A percentile compares a stretch with the other conserved stretches of the same genome.
phyloP scores from a whole-genome alignment of 2,329 filamentous ascomycete genomes.

The Penicillium sp. region DNA sequence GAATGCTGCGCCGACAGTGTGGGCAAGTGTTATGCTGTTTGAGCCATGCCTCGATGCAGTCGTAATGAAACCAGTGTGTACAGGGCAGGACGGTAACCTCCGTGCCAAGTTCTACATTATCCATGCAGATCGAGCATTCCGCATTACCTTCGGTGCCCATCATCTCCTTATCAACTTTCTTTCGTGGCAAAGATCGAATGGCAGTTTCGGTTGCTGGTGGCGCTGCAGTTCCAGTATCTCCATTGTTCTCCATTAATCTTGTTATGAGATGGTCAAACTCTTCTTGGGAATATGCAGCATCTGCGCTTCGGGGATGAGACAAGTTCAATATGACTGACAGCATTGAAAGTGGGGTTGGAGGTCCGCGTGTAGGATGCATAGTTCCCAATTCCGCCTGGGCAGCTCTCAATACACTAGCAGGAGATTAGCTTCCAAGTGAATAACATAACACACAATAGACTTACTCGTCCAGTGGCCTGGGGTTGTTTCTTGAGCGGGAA shows the following conservation, averaged over 20 bases:
- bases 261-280: slow-evolving; percentile 86
- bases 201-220: slow-evolving; percentile 76
- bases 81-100: slow-evolving; percentile 80
- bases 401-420: slow-evolving; percentile 29
- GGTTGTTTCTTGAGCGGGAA: slow-evolving; percentile 49
- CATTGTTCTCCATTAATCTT: slow-evolving; percentile 80
- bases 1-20: slow-evolving; percentile 48
- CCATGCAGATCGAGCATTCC: slow-evolving; percentile 95
- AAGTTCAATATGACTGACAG: slow-evolving; percentile 44
- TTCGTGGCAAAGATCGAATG: slow-evolving; percentile 72
- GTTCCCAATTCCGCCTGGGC: slow-evolving; percentile 26
- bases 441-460: slow-evolving; percentile 23
- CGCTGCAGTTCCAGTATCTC: slow-evolving; percentile 68
- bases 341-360: slow-evolving; percentile 48
- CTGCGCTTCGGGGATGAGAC: slow-evolving; percentile 57
- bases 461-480: slow-evolving; percentile 53
- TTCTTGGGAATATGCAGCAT: slow-evolving; percentile 88
- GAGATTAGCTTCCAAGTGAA: slow-evolving; percentile 6
- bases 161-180: slow-evolving; percentile 69
- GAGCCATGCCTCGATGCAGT: slow-evolving; percentile 81
- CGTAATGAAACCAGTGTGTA: slow-evolving; percentile 88
- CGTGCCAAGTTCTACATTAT: slow-evolving; percentile 71
- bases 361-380: slow-evolving; percentile 14
- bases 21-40: slow-evolving; percentile 92
- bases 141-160: slow-evolving; percentile 66